These are phyloP conservation scores for Diaporthe helianthi DNA, from an alignment of 2,329 filamentous ascomycete genomes.

Conservation along the genomic window DNA sequence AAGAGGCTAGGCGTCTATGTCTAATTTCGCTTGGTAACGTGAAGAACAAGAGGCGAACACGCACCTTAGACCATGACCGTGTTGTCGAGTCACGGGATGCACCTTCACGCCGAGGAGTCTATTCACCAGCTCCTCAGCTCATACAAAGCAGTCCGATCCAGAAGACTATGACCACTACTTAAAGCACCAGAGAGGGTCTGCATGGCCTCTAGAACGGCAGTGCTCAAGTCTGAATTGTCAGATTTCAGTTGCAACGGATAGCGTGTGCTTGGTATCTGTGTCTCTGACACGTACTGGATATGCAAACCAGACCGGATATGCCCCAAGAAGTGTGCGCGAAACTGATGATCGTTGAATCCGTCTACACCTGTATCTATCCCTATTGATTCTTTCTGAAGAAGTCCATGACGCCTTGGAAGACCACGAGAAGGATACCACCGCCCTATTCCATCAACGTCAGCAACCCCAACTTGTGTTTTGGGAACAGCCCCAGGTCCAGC, in stretches of 20 bases:
- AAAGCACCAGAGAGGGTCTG: background rate
- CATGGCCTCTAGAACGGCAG: too few relatives aligned
- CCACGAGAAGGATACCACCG: slow-evolving; percentile 77
- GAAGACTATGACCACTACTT: too few relatives aligned
- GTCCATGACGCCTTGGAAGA: slow-evolving; percentile 89
- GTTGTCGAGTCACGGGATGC: background rate
- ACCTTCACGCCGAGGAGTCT: background rate
- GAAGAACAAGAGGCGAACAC: background rate
- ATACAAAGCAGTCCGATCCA: background rate
- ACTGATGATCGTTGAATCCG: background rate
- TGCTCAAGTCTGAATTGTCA: background rate
- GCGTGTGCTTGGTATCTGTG: slow-evolving; percentile 22
- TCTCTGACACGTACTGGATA: slow-evolving; percentile 12
- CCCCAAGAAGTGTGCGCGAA: background rate
- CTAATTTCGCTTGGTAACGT: background rate
- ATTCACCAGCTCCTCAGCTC: too few relatives aligned
- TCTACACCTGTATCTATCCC: slow-evolving; percentile 27
- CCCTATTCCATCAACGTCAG: slow-evolving; percentile 37
- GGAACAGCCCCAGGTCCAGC: slow-evolving; percentile 40
- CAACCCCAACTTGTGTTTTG: background rate
- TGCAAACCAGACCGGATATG: background rate
- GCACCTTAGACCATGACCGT: too few relatives aligned
- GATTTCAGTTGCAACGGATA: background rate
- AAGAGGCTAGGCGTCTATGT: background rate
- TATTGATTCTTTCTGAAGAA: slow-evolving; percentile 77